phyloP scores from a whole-genome alignment of 1,284 basidiomycete genomes.

The Sphagnurus paluster region DNA sequence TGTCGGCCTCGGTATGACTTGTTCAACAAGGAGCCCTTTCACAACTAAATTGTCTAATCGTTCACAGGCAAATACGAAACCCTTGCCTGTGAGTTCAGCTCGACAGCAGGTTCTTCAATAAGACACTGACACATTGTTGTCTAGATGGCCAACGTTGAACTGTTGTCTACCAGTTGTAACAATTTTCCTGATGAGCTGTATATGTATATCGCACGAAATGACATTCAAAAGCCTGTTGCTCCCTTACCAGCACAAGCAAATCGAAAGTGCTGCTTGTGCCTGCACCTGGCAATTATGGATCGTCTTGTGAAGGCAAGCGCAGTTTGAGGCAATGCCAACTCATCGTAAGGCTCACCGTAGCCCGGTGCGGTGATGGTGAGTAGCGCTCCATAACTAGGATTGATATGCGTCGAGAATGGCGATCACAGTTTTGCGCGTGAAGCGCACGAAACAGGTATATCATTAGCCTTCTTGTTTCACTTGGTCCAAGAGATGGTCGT shows the following conservation, averaged over 20 bases:
- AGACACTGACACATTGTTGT: slow-evolving; percentile 5
- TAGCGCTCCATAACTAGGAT: too few species aligned
- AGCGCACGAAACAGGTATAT: neutral
- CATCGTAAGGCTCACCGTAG: too few species aligned
- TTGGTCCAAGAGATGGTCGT: slow-evolving; percentile 44
- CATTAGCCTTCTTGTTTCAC: slow-evolving; percentile 28
- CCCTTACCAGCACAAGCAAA: too few species aligned
- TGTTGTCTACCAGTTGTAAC: too few species aligned
- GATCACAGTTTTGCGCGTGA: neutral
- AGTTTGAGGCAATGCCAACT: too few species aligned
- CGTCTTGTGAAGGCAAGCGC: too few species aligned
- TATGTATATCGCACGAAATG: too few species aligned
- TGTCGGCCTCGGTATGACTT: slow-evolving; percentile 62
- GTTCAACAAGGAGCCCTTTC: too few species aligned
- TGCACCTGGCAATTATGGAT: too few species aligned
- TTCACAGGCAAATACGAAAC: slow-evolving; percentile 55
- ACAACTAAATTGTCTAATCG: slow-evolving; percentile 1
- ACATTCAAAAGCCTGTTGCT: too few species aligned
- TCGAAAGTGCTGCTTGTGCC: neutral
- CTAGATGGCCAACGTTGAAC: slow-evolving; percentile 47
- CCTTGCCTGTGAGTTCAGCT: slow-evolving; percentile 53
- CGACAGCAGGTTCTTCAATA: neutral
- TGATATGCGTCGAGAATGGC: neutral
- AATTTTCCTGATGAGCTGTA: too few species aligned
- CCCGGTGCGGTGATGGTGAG: too few species aligned